Conservation (phyloP, 2,329 filamentous ascomycete genomes). For the Fusarium phyllophilum region DNA sequence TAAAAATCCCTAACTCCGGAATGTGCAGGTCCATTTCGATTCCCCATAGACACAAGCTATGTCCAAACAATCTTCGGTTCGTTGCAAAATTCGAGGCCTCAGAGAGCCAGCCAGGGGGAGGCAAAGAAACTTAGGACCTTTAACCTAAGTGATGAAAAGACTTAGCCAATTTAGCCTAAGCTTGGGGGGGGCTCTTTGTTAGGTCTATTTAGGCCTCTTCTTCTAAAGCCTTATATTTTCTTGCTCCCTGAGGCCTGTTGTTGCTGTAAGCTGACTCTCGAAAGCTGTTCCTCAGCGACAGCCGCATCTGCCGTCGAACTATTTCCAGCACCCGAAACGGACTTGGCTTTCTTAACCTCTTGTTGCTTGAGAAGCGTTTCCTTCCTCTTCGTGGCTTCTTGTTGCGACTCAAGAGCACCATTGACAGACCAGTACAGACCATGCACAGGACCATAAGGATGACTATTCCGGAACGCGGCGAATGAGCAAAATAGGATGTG, state of each 20-base stretch:
- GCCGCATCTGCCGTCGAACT: not conserved
- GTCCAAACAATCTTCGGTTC: not conserved
- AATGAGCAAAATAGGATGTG: not conserved
- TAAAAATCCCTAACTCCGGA: not conserved
- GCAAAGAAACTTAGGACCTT: no score
- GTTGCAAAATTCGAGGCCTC: not conserved
- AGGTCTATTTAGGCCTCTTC: not conserved
- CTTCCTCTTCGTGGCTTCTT: not conserved
- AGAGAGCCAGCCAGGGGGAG: not conserved
- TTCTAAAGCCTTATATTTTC: no score
- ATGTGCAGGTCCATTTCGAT: not conserved
- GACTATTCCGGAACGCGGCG: not conserved
- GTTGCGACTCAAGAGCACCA: not conserved
- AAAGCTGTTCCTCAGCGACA: not conserved
- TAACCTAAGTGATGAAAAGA: no score
- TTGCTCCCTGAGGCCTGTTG: not conserved
- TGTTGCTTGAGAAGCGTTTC: not conserved
- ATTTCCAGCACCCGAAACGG: not conserved
- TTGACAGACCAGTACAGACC: not conserved
- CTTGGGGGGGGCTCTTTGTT: no score
- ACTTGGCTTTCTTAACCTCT: not conserved
- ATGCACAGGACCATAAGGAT: not conserved
- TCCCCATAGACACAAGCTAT: not conserved
- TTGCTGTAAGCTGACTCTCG: not conserved
- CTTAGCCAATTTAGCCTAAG: no score